Evolutionary conservation across 2,329 filamentous ascomycete species (phyloP), one percentile per base, ranked within the genome.

Genomic region (Alternaria infectoria): DNA sequence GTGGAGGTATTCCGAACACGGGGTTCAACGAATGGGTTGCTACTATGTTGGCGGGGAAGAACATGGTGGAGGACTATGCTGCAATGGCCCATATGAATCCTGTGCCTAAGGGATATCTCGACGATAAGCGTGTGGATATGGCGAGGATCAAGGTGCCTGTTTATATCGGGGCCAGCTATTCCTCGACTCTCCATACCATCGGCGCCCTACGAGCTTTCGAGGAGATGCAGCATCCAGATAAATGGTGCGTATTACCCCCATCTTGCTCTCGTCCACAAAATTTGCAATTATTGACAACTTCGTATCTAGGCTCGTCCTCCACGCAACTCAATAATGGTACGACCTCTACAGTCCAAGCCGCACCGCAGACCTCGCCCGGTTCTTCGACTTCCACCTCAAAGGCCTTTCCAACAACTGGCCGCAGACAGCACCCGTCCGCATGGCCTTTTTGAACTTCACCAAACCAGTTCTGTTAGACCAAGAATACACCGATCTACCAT

Each of bases 351-450:
- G 54, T 6, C 17, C 54, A 7, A 9, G 55, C 6, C 30, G 46
- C 11, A 67, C 58, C 12, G 56, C 62, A 19, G 64, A 72, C 26
- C 57, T 72, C 2, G n/a, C 54, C 9, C 52, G 54, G 19, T 86
- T 85, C 71, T 85, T 85, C 57, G 83, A 85, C 57, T 72, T 68
- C 4, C 86, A 81, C 59, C 72, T 85, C 15, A 83, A 82, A 40
- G 80, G 73, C 0, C 70, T 74, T 0, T 57, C 81, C 2, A 86
- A 86, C 57, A 81, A 69, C 13, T 86, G 82, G 83, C 81, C 84
- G 56, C 71, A 79, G 40, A 86, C 83, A 0, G 82, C 83, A 1
- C 73, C 72, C 32, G 80, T 86, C 1, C 78, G 83, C 3, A 80
- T 78, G 71, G 76, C 81, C 0, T 66, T 80, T 0, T 68, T 69